Evolutionary conservation across 805 yeast genomes (phyloP), one percentile per base, ranked within the genome.

Genomic region (Zygoascus biomembranicola): DNA sequence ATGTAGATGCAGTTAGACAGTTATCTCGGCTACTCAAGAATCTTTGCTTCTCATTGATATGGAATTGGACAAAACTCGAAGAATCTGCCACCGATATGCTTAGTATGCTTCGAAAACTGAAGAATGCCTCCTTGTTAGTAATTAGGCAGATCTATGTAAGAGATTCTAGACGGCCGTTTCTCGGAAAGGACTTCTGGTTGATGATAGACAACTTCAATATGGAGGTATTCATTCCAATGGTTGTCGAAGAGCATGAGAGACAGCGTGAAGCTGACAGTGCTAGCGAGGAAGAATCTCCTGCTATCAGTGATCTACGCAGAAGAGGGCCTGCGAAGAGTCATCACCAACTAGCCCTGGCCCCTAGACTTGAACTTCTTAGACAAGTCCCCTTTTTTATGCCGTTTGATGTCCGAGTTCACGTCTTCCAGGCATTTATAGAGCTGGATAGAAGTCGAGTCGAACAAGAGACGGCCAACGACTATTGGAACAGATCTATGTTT

Each of bases 371-470:
- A 46, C 70, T 90, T 0, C 73, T 87, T 47, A 72, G 77, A 0
- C 76, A 79, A 50, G 71, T 84, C 2, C 97, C 98, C 2, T 92
- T 87, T 64, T 84, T 90, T 70, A 74, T 92, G 6, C 81, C 87
- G 0, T 92, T 92, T 66, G 76, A 77, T 23, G 77, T 79, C 35
- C 74, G 99, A 48, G 97, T 88, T 0, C 77, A 76, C 49, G 73
- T 87, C 0, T 87, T 92, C 63, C 87, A 85, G 56, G 66, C 73
- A 10, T 73, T 88, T 52, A 78, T 87, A 39, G 76, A 73, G 2
- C 57, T 73, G 10, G 95, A 89, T 39, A 53, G 51, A 43, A 42
- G 8, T 10, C 10, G 48, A 13, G 14, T 49, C 8, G 32, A 20
- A 26, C 37, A 42, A 45, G 20, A 23, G 43, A 43, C 16, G 20